These are phyloP conservation scores for Ophiorrhiza pumila DNA, from an alignment of 257 asterid species.

Conservation along the genomic window DNA sequence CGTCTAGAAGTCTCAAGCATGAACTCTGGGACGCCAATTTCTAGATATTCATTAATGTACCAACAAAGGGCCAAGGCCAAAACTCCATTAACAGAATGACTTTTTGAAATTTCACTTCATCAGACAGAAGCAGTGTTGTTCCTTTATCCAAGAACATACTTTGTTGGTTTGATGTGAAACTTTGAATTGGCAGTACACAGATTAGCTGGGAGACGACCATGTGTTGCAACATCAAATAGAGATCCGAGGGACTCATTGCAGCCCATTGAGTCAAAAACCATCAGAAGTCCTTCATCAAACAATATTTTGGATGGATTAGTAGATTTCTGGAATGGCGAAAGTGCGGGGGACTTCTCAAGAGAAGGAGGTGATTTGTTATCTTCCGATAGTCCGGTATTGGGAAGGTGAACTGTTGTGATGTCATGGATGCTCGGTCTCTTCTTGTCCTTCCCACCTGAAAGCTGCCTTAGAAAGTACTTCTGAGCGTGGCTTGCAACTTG, in stretches of 20 bases:
- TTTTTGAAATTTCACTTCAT: constrained; percentile 6
- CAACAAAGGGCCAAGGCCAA: neutral
- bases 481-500: constrained; percentile 97
- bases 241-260: constrained; percentile 14
- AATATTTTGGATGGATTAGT: constrained; percentile 26
- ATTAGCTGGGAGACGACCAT: constrained; percentile 13
- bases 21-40: constrained; percentile 1
- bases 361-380: constrained; percentile 16
- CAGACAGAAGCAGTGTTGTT: neutral
- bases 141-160: constrained; percentile 21
- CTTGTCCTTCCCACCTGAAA: constrained; percentile 62
- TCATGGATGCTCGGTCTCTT: constrained; percentile 85
- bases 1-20: neutral
- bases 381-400: constrained; percentile 19
- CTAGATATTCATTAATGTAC: constrained; percentile 7
- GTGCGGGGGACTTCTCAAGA: constrained; percentile 10
- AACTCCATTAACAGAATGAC: neutral
- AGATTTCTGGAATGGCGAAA: constrained; percentile 25
- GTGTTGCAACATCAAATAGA: constrained; percentile 9
- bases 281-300: constrained; percentile 33
- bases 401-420: constrained; percentile 48
- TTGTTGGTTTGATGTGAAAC: constrained; percentile 17
- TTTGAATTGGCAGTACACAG: constrained; percentile 15
- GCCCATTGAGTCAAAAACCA: constrained; percentile 31
- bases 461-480: constrained; percentile 67